Evolutionary conservation across 805 yeast genomes (phyloP).

Genomic region (Wilhelminamyces savonicus): DNA sequence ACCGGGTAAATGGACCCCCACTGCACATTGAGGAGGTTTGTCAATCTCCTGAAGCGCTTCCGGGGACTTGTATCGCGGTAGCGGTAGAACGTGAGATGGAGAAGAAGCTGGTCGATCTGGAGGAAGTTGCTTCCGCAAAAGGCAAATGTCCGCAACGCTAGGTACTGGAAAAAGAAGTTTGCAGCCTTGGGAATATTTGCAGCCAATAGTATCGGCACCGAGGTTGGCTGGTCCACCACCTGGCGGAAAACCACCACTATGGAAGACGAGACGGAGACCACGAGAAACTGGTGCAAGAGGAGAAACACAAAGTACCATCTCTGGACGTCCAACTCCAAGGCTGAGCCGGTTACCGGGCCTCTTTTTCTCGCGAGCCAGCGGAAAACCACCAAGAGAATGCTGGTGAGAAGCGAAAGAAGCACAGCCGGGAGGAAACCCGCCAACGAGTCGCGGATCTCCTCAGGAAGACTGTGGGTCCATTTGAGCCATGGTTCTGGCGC

Average conservation of each 20-base stretch:
- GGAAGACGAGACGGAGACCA: conserved; percentile 81
- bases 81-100: conserved; percentile 27
- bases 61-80: conserved; percentile 57
- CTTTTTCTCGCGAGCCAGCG: conserved; percentile 47
- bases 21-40: conserved; percentile 38
- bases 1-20: conserved; percentile 83
- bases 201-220: conserved; percentile 68
- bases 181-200: conserved; percentile 80
- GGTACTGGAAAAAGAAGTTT: conserved; percentile 75
- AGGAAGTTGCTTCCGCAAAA: conserved; percentile 68
- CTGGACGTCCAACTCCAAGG: conserved; percentile 66
- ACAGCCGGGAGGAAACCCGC: conserved; percentile 66
- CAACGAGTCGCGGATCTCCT: conserved; percentile 43
- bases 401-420: conserved; percentile 56
- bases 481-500: too few relatives aligned
- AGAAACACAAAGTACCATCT: conserved; percentile 72
- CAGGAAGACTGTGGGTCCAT: conserved; percentile 53
- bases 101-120: conserved; percentile 47
- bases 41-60: conserved; percentile 39
- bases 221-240: conserved; percentile 61
- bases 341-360: conserved; percentile 56
- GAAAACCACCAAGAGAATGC: conserved; percentile 54
- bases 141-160: conserved; percentile 68
- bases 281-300: conserved; percentile 77
- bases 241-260: conserved; percentile 56